phyloP scores from a whole-genome alignment of 306 rosid species.

The Castanospermum australe region DNA sequence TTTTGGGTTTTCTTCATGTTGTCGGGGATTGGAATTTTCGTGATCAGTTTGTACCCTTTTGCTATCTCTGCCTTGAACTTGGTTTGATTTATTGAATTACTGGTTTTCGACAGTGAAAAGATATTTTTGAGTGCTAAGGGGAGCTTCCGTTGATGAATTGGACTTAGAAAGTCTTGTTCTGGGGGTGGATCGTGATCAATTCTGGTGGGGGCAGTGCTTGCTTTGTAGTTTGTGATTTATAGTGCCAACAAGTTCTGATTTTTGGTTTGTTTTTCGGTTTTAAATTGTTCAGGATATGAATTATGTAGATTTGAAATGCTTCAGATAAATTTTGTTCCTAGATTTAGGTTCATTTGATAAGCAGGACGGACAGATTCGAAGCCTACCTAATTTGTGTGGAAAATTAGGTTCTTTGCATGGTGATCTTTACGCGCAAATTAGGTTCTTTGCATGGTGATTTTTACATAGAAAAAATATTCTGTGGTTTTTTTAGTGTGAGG shows the following conservation, averaged over 20 bases:
- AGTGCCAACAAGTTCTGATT: background rate
- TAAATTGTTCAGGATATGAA: background rate
- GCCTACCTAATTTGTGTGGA: background rate
- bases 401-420: background rate
- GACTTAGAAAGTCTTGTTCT: background rate
- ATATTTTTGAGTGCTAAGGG: background rate
- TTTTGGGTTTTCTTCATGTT: background rate
- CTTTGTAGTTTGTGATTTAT: background rate
- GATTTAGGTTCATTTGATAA: constrained; percentile 1
- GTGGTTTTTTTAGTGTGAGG: background rate
- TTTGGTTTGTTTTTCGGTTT: background rate
- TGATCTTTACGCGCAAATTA: constrained; percentile 7
- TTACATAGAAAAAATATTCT: background rate
- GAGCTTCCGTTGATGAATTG: background rate
- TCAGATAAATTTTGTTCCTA: background rate
- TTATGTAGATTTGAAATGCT: background rate
- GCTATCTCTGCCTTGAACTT: background rate
- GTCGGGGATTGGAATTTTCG: constrained; percentile 8
- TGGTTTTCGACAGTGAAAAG: background rate
- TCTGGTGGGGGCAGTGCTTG: background rate
- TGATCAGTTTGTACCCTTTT: background rate
- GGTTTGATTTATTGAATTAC: background rate
- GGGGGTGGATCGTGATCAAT: constrained; percentile 5
- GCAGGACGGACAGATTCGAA: background rate
- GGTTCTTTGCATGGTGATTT: constrained; percentile 9